These are phyloP conservation scores for Trichosporon faecale DNA, from an alignment of 1,284 basidiomycete species.

Conservation along the genomic window DNA sequence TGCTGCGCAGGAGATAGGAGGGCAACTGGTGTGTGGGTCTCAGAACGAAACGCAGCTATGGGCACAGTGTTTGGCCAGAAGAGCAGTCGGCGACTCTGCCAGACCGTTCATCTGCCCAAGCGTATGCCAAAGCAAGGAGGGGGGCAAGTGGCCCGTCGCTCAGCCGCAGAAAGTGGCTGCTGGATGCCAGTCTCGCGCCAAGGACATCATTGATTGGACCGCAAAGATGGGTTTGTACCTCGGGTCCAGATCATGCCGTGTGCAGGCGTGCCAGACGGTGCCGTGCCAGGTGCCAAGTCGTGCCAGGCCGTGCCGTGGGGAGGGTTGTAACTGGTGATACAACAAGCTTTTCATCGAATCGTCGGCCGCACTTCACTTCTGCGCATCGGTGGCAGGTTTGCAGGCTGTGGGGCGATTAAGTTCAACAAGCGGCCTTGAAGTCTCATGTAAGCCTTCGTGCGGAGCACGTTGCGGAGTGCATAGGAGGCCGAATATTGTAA, in stretches of 20 bases:
- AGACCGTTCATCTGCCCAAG: too few species aligned
- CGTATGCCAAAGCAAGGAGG: too few species aligned
- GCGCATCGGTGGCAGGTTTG: too few species aligned
- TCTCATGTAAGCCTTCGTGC: not conserved
- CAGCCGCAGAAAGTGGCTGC: not conserved
- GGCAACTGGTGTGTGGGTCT: not conserved
- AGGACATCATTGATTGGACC: not conserved
- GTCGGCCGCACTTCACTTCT: not conserved
- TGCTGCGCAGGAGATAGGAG: too few species aligned
- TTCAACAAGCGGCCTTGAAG: not conserved
- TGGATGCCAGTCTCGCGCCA: not conserved
- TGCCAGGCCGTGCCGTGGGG: not conserved
- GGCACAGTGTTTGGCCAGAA: too few species aligned
- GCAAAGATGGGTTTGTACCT: not conserved
- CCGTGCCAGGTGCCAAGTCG: not conserved
- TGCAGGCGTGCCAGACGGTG: not conserved
- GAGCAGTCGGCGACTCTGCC: too few species aligned
- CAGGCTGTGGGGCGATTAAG: too few species aligned
- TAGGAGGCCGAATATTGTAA: not conserved
- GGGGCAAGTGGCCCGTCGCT: not conserved
- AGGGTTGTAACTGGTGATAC: not conserved
- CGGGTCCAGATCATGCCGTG: not conserved
- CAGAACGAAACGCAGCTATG: not conserved
- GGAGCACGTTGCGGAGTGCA: not conserved
- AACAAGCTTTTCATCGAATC: not conserved